Base-by-base conservation (phyloP, 192 early-diverging fungal genomes). In the Spizellomyces sp. region DNA sequence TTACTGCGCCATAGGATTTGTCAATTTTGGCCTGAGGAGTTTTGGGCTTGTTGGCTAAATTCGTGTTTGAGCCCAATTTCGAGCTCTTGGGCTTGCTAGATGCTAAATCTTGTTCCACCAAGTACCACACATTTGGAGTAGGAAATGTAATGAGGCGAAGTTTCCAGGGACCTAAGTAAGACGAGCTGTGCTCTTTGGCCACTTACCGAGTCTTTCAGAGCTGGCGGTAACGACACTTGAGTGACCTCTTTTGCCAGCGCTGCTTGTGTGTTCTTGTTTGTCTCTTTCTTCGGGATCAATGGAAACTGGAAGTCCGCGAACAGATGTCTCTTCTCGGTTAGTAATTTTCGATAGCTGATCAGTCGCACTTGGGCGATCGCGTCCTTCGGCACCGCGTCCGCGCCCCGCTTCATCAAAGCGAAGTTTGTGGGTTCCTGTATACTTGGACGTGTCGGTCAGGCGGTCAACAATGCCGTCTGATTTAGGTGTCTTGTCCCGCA, bases 361-460 rank as follows among this genome's bases (percentile, higher is more conserved):
- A 14, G 81, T 82, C 9, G 27, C 58, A n/a, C 61, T 50, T 22
- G 60, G 50, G 5, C 69, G 66, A 47, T 83, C 84, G 45, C 86
- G 70, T 5, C 86, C 86, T 10, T 68, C 75, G 27, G 81, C 27
- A 10, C 86, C 86, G 12, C 73, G 73, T 10, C 86, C 86, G 44
- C 63, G 58, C 6, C 86, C 86, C 19, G 59, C 59, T 64, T 72
- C 79, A 64, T 87, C 80, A 67, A 87, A 87, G 56, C 86, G 76
- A 41, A 72, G 63, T 64, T 86, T 87, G 73, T 86, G 84, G 8
- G 83, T 82, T 9, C 86, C 86, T 19, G 84, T 86, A 57, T 78
- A 83, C 47, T 74, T 70, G 3, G 76, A 75, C 9, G 70, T 73
- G 63, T 81, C 76, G 42, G 80, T 81, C 56, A 81, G 50, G 15